Base-by-base conservation (phyloP, 176 grass and related monocot species). In the Elaeis guineensis region DNA sequence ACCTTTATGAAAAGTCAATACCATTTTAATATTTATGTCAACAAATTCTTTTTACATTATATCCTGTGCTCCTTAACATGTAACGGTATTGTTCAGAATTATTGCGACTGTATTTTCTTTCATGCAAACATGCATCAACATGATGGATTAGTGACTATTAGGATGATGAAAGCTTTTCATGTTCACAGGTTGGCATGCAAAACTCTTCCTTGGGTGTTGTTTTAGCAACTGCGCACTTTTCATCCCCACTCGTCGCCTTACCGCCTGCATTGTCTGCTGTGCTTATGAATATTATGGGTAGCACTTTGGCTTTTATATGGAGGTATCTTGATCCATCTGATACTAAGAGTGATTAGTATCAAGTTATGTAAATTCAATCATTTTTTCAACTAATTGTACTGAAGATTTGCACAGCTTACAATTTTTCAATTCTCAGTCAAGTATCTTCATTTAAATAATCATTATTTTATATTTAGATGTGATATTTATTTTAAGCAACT, bases 221-320 rank as follows among this genome's bases (percentile, higher is more conserved):
- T 16, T 74, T 94, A 72, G 89, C 89, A 76, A 54, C 84, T 73
- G 63, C 84, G 3, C 80, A 94, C 84, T 94, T 94, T 67, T 72
- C 77, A 16, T 94, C 89, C 17, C 64, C 80, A 6, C 70, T 88
- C 58, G 89, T 94, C 0, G 78, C 78, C 15, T 84, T 94, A 52
- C 83, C 77, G 18, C 59, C 89, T 76, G 89, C 89, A 55, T 61
- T 94, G 19, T 94, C 89, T 19, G 89, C 84, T 56, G 72, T 94
- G 54, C 65, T 94, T 19, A 94, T 94, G 89, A 88, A 88, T 55
- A 79, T 94, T 21, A 88, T 94, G 84, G 84, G 89, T n/a, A 88
- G 89, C 72, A 56, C 80, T 51, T 69, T 94, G 49, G 74, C 74
- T 74, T 79, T 85, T 48, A 51, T 88, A 29, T 88, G 89, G 89